A percentile compares a stretch with the other conserved stretches of the same genome.
Evolutionary conservation across 1,284 basidiomycete species (phyloP).

Genomic region (Malassezia sympodialis): DNA sequence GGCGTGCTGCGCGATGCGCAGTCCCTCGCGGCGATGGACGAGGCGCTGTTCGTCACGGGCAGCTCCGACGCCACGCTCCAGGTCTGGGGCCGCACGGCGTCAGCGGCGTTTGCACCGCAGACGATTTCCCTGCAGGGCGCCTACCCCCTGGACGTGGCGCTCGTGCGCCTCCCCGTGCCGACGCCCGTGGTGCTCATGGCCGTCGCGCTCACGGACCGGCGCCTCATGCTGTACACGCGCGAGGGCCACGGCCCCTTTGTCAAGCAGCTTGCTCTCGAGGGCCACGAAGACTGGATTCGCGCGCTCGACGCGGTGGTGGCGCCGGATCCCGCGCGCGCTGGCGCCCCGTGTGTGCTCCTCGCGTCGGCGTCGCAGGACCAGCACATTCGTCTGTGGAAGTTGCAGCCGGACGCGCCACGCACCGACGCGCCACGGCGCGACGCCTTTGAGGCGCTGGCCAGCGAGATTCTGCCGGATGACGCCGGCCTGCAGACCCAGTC

Average conservation of each 20-base stretch:
- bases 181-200: constrained; percentile 23
- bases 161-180: constrained; percentile 21
- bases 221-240: constrained; percentile 28
- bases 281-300: constrained; percentile 46
- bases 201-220: constrained; percentile 33
- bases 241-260: constrained; percentile 16
- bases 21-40: neutral
- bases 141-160: constrained; percentile 37
- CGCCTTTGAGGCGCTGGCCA: constrained; percentile 37
- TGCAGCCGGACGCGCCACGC: constrained; percentile 12
- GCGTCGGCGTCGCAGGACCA: constrained; percentile 41
- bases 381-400: constrained; percentile 40
- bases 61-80: constrained; percentile 30
- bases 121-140: constrained; percentile 26
- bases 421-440: constrained; percentile 13
- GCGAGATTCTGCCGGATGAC: constrained; percentile 24
- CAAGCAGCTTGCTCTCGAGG: constrained; percentile 27
- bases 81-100: constrained; percentile 21
- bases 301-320: constrained; percentile 34
- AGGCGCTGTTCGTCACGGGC: constrained; percentile 27
- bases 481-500: constrained; percentile 26
- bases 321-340: neutral
- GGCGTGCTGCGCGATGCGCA: constrained; percentile 22
- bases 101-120: constrained; percentile 12
- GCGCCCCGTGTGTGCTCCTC: constrained; percentile 12